A percentile compares a stretch with the other conserved stretches of the same genome.
These are phyloP conservation scores for Thymus mandschuricus DNA, from an alignment of 257 asterid species.

Conservation along the genomic window DNA sequence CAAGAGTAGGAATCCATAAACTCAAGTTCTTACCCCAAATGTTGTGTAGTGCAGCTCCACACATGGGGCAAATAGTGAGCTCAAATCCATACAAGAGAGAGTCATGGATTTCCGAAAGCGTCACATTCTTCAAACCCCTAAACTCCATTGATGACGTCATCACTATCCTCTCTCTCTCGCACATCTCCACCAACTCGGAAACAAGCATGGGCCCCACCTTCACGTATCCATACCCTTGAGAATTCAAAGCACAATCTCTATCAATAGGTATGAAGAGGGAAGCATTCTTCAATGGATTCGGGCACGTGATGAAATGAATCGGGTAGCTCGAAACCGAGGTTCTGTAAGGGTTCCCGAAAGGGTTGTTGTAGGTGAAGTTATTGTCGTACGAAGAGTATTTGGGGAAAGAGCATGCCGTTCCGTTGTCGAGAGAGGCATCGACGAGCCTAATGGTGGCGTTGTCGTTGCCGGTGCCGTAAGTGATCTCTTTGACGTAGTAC, in stretches of 20 bases:
- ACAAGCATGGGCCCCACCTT: background rate
- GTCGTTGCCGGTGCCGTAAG: conserved; percentile 4
- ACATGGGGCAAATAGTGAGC: no score
- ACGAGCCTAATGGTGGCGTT: conserved; percentile 33
- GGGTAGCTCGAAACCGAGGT: no score
- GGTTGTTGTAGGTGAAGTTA: background rate
- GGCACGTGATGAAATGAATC: background rate
- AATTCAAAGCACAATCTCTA: background rate
- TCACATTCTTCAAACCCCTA: no score
- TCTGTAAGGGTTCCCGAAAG: no score
- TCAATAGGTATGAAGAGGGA: no score
- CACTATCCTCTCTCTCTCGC: background rate
- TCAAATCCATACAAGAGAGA: no score
- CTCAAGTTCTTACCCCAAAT: no score
- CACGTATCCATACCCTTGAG: background rate
- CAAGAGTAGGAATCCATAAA: no score
- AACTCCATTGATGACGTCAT: no score
- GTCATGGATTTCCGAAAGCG: no score
- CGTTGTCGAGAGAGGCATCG: conserved; percentile 25
- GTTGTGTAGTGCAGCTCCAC: no score
- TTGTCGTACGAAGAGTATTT: background rate
- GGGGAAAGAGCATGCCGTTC: background rate
- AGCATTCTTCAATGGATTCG: background rate
- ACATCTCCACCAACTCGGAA: background rate
- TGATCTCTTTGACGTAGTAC: conserved; percentile 35